Conservation (phyloP, 2,329 filamentous ascomycete genomes). For the Lasiodiplodia gonubiensis region DNA sequence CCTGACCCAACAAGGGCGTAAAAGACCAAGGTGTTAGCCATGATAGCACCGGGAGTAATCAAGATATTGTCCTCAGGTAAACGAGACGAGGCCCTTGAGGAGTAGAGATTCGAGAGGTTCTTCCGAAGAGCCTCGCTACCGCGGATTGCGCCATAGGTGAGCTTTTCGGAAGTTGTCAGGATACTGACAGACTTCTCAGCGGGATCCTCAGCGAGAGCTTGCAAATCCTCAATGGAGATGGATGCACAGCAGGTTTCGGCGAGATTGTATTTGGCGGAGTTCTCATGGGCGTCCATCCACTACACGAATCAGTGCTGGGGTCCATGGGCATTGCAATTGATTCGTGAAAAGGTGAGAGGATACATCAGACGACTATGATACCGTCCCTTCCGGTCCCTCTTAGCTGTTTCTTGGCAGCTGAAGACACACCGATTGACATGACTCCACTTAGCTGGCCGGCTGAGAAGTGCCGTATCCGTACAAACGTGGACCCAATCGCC, state of each 20-base stretch:
- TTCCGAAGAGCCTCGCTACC: slow-evolving; percentile 68
- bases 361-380: neutral
- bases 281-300: slow-evolving; percentile 65
- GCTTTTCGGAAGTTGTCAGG: slow-evolving; percentile 60
- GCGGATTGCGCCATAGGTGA: slow-evolving; percentile 76
- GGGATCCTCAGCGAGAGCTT: slow-evolving; percentile 59
- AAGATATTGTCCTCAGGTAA: slow-evolving; percentile 65
- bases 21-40: slow-evolving; percentile 81
- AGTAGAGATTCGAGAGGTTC: slow-evolving; percentile 70
- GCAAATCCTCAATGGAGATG: slow-evolving; percentile 62
- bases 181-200: slow-evolving; percentile 41
- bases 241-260: slow-evolving; percentile 81
- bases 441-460: slow-evolving; percentile 3
- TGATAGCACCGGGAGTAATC: slow-evolving; percentile 80
- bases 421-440: slow-evolving; percentile 3
- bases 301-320: slow-evolving; percentile 36
- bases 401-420: slow-evolving; percentile 14
- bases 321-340: neutral
- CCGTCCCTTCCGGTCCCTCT: neutral
- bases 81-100: slow-evolving; percentile 58
- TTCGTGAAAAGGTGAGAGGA: neutral
- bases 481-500: slow-evolving; percentile 17
- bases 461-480: slow-evolving; percentile 2
- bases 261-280: slow-evolving; percentile 67
- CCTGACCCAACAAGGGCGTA: slow-evolving; percentile 74